A percentile compares a stretch with the other conserved stretches of the same genome.
phyloP scores from a whole-genome alignment of 306 rosid genomes.

The Sicyos baderoa region DNA sequence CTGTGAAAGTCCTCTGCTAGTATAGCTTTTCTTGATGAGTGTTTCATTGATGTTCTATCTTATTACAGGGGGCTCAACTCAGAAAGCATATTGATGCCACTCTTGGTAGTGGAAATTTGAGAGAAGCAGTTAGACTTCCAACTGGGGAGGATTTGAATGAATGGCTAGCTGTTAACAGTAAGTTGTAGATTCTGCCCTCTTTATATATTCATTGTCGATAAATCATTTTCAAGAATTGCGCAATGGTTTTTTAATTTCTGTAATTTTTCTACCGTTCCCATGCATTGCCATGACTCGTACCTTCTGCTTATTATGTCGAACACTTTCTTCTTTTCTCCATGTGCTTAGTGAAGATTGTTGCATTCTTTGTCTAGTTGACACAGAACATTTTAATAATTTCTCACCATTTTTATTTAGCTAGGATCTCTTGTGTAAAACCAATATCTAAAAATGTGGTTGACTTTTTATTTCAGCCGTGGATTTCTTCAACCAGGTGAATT shows the following conservation, averaged over 20 bases:
- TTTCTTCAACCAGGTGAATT: slow-evolving; percentile 99
- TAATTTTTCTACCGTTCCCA: background rate
- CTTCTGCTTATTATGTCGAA: background rate
- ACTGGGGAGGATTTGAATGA: slow-evolving; percentile 98
- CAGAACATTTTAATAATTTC: background rate
- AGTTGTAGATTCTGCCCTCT: background rate
- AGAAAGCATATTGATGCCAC: slow-evolving; percentile 98
- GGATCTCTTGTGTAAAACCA: slow-evolving; percentile 4
- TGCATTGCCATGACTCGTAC: background rate
- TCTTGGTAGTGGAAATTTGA: slow-evolving; percentile 89
- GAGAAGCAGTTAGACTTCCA: slow-evolving; percentile 99
- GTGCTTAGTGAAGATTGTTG: background rate
- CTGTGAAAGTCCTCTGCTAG: background rate
- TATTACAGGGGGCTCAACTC: slow-evolving; percentile 95
- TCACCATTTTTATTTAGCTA: slow-evolving; percentile 15
- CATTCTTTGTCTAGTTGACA: background rate
- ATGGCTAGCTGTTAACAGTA: slow-evolving; percentile 99
- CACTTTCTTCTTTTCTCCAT: background rate
- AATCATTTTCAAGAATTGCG: background rate
- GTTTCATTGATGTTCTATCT: background rate
- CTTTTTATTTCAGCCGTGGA: slow-evolving; percentile 76
- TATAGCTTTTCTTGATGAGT: slow-evolving; percentile 9
- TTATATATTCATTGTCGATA: background rate
- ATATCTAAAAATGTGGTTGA: slow-evolving; percentile 28
- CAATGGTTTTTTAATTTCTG: background rate